Percentiles rank a stretch among this genome's conserved stretches.
Conservation (phyloP, 2,329 filamentous ascomycete species). For the Plenodomus lindquistii region DNA sequence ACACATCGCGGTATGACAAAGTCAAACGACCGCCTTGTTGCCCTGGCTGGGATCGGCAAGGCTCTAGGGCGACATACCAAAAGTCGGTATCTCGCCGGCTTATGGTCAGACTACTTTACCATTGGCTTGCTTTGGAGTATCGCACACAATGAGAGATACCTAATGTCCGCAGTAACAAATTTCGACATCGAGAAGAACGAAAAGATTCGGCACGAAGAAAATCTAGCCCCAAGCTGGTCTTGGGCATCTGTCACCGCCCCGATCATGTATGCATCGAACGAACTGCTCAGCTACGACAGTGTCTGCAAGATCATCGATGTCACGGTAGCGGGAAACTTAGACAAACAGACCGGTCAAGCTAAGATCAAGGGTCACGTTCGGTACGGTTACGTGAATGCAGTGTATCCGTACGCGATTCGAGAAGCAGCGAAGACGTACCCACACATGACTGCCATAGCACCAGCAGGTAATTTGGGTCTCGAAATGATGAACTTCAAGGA, state of each 20-base stretch:
- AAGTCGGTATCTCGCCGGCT: slow-evolving; percentile 16
- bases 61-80: slow-evolving; percentile 14
- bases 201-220: slow-evolving; percentile 15
- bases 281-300: slow-evolving; percentile 9
- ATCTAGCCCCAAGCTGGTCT: slow-evolving; percentile 21
- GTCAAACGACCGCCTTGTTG: slow-evolving; percentile 18
- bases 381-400: slow-evolving; percentile 18
- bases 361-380: slow-evolving; percentile 18
- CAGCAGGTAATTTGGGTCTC: not conserved
- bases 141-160: slow-evolving; percentile 10
- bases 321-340: slow-evolving; percentile 5
- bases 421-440: slow-evolving; percentile 10
- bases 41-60: slow-evolving; percentile 21
- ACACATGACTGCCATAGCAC: slow-evolving; percentile 9
- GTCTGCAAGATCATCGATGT: slow-evolving; percentile 16
- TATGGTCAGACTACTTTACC: slow-evolving; percentile 20
- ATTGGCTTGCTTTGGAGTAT: slow-evolving; percentile 22
- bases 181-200: slow-evolving; percentile 16
- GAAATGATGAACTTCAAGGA: slow-evolving; percentile 12
- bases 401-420: slow-evolving; percentile 22
- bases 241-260: slow-evolving; percentile 27
- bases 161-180: slow-evolving; percentile 5
- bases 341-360: slow-evolving; percentile 10
- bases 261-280: slow-evolving; percentile 13
- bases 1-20: slow-evolving; percentile 27